Evolutionary conservation across 805 yeast species (phyloP).

Genomic region (Zygosaccharomyces siamensis): DNA sequence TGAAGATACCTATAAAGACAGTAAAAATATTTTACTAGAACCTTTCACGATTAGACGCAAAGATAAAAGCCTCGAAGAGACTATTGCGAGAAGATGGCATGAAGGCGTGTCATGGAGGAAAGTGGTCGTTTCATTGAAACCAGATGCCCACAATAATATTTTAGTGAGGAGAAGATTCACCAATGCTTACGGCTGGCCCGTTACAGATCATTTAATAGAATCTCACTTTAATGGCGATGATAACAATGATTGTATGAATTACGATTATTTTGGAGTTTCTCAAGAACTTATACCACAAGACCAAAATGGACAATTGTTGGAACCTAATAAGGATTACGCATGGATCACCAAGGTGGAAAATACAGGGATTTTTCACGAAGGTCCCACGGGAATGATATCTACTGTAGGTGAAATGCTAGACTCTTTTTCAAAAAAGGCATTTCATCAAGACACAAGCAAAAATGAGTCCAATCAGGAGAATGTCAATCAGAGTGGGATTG

Average conservation of each 20-base stretch:
- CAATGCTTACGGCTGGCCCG: slow-evolving; percentile 84
- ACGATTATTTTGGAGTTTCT: not conserved
- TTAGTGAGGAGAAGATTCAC: slow-evolving; percentile 66
- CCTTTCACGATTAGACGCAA: slow-evolving; percentile 30
- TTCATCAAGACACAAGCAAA: not conserved
- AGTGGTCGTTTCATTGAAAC: slow-evolving; percentile 58
- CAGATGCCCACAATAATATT: slow-evolving; percentile 76
- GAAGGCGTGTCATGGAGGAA: slow-evolving; percentile 67
- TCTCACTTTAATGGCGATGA: slow-evolving; percentile 47
- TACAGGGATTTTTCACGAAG: slow-evolving; percentile 44
- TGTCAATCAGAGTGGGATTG: not conserved
- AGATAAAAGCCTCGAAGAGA: slow-evolving; percentile 46
- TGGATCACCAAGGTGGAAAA: slow-evolving; percentile 48
- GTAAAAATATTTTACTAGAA: slow-evolving; percentile 33
- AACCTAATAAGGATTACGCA: slow-evolving; percentile 31
- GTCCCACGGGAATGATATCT: slow-evolving; percentile 67
- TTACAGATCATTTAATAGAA: slow-evolving; percentile 58
- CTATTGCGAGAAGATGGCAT: slow-evolving; percentile 58
- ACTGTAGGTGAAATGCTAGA: slow-evolving; percentile 59
- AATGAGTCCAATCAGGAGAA: not conserved
- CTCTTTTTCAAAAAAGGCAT: slow-evolving; percentile 35
- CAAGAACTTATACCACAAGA: slow-evolving; percentile 4
- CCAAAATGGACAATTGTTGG: slow-evolving; percentile 8
- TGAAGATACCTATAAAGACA: slow-evolving; percentile 14
- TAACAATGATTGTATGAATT: slow-evolving; percentile 7